Evolutionary conservation across 805 yeast species (phyloP).

Genomic region (Candida cerambycidarum): DNA sequence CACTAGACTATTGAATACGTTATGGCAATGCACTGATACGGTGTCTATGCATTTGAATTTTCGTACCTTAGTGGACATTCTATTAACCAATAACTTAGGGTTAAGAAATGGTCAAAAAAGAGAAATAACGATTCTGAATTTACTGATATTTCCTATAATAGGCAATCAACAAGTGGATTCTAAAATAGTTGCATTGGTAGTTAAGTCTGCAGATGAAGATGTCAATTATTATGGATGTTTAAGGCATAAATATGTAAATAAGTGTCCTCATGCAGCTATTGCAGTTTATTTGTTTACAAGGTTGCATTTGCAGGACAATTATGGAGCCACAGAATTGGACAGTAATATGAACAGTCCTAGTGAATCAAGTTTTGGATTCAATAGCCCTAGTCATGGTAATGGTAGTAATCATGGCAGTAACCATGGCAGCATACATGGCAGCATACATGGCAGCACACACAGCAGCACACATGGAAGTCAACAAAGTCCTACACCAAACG

Average conservation of each 20-base stretch:
- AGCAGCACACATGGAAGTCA: neutral
- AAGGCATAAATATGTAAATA: slow-evolving; percentile 23
- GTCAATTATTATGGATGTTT: slow-evolving; percentile 20
- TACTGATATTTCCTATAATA: slow-evolving; percentile 15
- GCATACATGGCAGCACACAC: too few relatives aligned
- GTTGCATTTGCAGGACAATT: slow-evolving; percentile 28
- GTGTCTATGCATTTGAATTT: slow-evolving; percentile 21
- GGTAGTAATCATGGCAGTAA: too few relatives aligned
- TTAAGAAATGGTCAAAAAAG: slow-evolving; percentile 25
- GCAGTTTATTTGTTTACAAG: slow-evolving; percentile 28
- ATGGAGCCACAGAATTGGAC: slow-evolving; percentile 14
- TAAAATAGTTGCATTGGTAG: slow-evolving; percentile 11
- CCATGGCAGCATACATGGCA: neutral
- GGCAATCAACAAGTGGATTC: neutral
- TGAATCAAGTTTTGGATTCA: neutral
- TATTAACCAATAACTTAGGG: slow-evolving; percentile 21
- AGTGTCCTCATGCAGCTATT: slow-evolving; percentile 28
- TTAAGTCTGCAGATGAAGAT: slow-evolving; percentile 5
- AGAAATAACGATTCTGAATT: slow-evolving; percentile 23
- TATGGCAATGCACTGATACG: slow-evolving; percentile 18
- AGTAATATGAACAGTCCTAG: slow-evolving; percentile 1
- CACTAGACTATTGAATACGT: slow-evolving; percentile 18
- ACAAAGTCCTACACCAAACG: neutral
- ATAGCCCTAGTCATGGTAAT: neutral
- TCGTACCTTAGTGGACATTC: slow-evolving; percentile 27